Evolutionary conservation across 2,329 filamentous ascomycete genomes (phyloP).

Genomic region (Trichoderma semiorbis): DNA sequence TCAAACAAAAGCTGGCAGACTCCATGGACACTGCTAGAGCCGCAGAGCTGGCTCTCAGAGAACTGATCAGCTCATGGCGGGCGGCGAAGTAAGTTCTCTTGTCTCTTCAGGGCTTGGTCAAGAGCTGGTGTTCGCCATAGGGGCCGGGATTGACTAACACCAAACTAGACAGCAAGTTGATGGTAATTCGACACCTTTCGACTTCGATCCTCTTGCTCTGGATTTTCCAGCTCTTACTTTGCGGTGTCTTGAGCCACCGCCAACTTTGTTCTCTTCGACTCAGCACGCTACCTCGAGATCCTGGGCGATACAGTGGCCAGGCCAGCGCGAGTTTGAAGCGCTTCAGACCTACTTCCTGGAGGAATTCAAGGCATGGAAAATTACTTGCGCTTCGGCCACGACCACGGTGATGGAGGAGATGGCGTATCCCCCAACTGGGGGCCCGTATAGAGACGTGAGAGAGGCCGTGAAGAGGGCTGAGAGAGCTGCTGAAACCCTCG

Average conservation of each 20-base stretch:
- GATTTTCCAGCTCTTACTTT: slow-evolving; percentile 84
- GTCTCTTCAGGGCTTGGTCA: neutral
- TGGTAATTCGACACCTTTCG: slow-evolving; percentile 57
- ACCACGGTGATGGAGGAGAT: slow-evolving; percentile 50
- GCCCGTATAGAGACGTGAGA: slow-evolving; percentile 40
- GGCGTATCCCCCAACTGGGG: slow-evolving; percentile 43
- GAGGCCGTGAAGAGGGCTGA: slow-evolving; percentile 49
- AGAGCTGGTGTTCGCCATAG: neutral
- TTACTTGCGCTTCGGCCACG: slow-evolving; percentile 48
- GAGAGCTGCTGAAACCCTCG: slow-evolving; percentile 55
- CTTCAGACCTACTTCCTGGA: slow-evolving; percentile 64
- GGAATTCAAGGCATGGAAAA: slow-evolving; percentile 64
- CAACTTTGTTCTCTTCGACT: slow-evolving; percentile 76
- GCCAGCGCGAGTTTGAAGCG: slow-evolving; percentile 68
- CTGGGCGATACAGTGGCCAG: slow-evolving; percentile 77
- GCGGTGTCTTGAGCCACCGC: slow-evolving; percentile 74
- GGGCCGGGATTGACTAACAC: slow-evolving; percentile 18
- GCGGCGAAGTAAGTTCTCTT: slow-evolving; percentile 69
- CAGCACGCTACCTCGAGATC: slow-evolving; percentile 75
- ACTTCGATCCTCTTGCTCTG: slow-evolving; percentile 81
- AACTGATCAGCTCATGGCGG: slow-evolving; percentile 75
- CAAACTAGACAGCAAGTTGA: slow-evolving; percentile 51
- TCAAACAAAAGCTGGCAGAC: slow-evolving; percentile 61
- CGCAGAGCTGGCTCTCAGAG: slow-evolving; percentile 78
- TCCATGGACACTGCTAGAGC: slow-evolving; percentile 77